Evolutionary conservation across 2,329 filamentous ascomycete species (phyloP).

Genomic region (Ophiostoma sp.): DNA sequence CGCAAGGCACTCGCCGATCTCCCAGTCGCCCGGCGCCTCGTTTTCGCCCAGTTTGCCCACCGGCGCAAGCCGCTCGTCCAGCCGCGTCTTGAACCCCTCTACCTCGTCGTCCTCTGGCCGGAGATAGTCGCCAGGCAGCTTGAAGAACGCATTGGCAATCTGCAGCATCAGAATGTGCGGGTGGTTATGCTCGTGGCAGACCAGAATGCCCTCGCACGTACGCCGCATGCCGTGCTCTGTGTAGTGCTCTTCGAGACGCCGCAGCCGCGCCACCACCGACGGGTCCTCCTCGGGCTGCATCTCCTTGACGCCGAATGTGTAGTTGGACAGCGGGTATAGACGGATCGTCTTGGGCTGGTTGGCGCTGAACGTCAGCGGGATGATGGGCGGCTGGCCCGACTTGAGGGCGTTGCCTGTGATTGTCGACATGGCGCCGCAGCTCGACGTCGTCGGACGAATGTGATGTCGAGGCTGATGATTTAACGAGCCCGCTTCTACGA

Average conservation of each 20-base stretch:
- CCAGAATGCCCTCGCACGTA: conserved; percentile 92
- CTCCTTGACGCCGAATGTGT: conserved; percentile 98
- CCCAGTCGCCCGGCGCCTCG: conserved; percentile 81
- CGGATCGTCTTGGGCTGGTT: conserved; percentile 87
- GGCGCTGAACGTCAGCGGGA: conserved; percentile 77
- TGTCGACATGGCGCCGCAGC: conserved; percentile 62
- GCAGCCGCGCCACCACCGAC: conserved; percentile 84
- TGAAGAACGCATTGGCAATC: conserved; percentile 99
- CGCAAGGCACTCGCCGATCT: conserved; percentile 87
- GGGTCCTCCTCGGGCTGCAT: conserved; percentile 97
- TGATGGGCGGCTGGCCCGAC: conserved; percentile 70
- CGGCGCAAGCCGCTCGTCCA: conserved; percentile 90
- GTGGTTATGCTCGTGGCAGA: conserved; percentile 98
- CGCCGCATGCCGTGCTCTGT: conserved; percentile 88
- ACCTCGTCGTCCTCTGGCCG: conserved; percentile 85
- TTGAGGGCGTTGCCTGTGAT: conserved; percentile 71
- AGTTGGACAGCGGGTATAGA: conserved; percentile 93
- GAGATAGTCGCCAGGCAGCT: conserved; percentile 94
- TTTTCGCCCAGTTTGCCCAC: conserved; percentile 82
- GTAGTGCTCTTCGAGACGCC: conserved; percentile 95
- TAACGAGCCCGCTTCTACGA: neutral
- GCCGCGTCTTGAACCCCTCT: conserved; percentile 83
- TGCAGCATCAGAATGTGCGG: conserved; percentile 98
- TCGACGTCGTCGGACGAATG: neutral
- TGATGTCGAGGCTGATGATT: neutral